A percentile compares a stretch with the other conserved stretches of the same genome.
Evolutionary conservation across 495 filamentous ascomycete genomes (phyloP).

Genomic region (Aspergillus conjunctus): DNA sequence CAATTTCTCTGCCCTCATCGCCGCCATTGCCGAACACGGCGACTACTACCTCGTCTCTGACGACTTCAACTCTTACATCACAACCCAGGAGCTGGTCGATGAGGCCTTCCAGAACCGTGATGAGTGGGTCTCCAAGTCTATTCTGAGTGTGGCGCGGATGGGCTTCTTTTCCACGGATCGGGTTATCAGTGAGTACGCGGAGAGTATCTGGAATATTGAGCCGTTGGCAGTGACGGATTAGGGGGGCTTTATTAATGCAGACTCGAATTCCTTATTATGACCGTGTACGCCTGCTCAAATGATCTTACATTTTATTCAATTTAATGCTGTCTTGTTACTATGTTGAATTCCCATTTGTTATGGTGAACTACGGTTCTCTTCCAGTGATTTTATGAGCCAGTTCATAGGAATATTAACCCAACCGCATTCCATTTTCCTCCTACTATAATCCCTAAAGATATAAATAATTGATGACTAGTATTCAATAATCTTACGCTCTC

Average conservation of each 20-base stretch:
- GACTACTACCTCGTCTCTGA: conserved; percentile 98
- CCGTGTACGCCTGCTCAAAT: too few relatives aligned
- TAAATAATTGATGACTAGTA: too few relatives aligned
- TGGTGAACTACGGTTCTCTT: too few relatives aligned
- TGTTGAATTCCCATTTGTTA: too few relatives aligned
- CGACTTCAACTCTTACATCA: conserved; percentile 90
- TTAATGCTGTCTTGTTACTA: too few relatives aligned
- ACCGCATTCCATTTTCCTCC: too few relatives aligned
- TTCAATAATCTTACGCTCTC: too few relatives aligned
- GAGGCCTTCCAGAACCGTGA: conserved; percentile 88
- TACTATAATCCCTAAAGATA: too few relatives aligned
- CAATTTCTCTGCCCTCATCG: conserved; percentile 77
- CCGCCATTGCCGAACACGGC: conserved; percentile 84
- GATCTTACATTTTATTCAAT: too few relatives aligned
- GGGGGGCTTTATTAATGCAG: not conserved
- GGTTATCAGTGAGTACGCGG: conserved; percentile 98
- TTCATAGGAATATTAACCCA: too few relatives aligned
- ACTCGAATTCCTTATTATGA: not conserved
- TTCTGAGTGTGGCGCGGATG: conserved; percentile 86
- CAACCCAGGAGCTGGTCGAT: conserved; percentile 88
- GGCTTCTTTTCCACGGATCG: conserved; percentile 96
- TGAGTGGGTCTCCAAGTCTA: conserved; percentile 86
- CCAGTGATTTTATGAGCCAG: too few relatives aligned
- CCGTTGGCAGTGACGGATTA: conserved; percentile 54
- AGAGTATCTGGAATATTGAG: conserved; percentile 95